Evolutionary conservation across 192 early-diverging fungal species (phyloP).

Genomic region (Podila horticola): DNA sequence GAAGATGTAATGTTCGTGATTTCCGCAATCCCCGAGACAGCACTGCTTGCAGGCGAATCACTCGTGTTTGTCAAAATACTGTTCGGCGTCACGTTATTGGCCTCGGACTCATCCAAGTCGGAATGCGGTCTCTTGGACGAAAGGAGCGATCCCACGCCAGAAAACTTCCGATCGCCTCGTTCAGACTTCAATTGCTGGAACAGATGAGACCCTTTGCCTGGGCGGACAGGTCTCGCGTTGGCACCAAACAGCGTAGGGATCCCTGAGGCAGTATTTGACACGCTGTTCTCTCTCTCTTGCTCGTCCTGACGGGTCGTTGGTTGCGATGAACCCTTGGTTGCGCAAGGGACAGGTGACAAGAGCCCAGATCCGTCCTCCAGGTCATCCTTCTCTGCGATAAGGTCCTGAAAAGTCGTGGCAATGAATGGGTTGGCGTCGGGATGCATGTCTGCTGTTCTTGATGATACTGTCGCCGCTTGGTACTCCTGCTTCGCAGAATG

Average conservation of each 20-base stretch:
- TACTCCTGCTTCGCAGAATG: not conserved
- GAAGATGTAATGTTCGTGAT: slow-evolving; percentile 6
- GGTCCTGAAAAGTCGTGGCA: not conserved
- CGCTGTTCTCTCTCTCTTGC: slow-evolving; percentile 5
- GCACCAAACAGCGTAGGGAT: not conserved
- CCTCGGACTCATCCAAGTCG: slow-evolving; percentile 4
- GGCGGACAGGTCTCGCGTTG: slow-evolving; percentile 6
- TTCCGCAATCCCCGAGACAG: slow-evolving; percentile 5
- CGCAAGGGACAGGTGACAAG: not conserved
- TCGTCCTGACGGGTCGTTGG: not conserved
- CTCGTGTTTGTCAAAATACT: not conserved
- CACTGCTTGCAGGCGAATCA: not conserved
- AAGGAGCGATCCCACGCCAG: not conserved
- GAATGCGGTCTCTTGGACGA: slow-evolving; percentile 30
- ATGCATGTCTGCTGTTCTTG: not conserved
- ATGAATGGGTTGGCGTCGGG: not conserved
- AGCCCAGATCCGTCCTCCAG: not conserved
- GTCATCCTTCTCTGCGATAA: not conserved
- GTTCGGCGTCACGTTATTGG: not conserved
- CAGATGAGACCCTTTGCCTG: not conserved
- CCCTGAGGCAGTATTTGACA: not conserved
- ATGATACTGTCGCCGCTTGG: not conserved
- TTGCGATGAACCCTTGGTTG: not conserved
- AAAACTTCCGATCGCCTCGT: not conserved
- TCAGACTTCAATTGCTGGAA: not conserved